phyloP scores from a whole-genome alignment of 345 rosid genomes.

The Eucalyptus caleyi region DNA sequence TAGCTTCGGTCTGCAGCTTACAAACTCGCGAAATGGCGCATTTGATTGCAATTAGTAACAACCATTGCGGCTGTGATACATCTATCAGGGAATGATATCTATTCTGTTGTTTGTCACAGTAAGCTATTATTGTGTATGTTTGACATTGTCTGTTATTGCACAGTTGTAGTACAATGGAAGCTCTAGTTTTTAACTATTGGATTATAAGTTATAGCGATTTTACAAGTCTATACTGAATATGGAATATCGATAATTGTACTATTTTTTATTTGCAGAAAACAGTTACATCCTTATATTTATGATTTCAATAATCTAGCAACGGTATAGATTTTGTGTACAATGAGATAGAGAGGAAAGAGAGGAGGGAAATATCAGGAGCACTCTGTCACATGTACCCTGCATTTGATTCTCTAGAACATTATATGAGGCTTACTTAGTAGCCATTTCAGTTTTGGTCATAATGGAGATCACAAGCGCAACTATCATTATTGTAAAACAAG shows the following conservation, averaged over 20 bases:
- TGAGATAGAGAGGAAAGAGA: neutral
- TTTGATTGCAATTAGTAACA: neutral
- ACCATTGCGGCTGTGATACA: neutral
- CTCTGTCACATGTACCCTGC: neutral
- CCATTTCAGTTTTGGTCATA: neutral
- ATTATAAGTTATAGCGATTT: neutral
- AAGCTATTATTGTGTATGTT: neutral
- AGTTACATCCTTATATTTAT: neutral
- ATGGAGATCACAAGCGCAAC: neutral
- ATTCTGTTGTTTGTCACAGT: neutral
- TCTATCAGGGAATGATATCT: neutral
- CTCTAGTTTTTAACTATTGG: neutral
- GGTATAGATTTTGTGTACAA: neutral
- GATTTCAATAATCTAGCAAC: neutral
- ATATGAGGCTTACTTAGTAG: neutral
- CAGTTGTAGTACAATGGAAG: neutral
- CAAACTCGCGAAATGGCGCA: neutral
- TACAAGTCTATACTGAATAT: neutral
- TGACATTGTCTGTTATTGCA: neutral
- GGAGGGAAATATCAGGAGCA: neutral
- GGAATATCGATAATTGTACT: neutral
- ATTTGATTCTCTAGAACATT: neutral
- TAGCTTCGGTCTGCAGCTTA: neutral
- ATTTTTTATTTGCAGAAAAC: fast-evolving
- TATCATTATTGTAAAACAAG: neutral